These are phyloP conservation scores for Fusarium verticillioides DNA, from an alignment of 2,329 filamentous ascomycete genomes.

Conservation along the genomic window DNA sequence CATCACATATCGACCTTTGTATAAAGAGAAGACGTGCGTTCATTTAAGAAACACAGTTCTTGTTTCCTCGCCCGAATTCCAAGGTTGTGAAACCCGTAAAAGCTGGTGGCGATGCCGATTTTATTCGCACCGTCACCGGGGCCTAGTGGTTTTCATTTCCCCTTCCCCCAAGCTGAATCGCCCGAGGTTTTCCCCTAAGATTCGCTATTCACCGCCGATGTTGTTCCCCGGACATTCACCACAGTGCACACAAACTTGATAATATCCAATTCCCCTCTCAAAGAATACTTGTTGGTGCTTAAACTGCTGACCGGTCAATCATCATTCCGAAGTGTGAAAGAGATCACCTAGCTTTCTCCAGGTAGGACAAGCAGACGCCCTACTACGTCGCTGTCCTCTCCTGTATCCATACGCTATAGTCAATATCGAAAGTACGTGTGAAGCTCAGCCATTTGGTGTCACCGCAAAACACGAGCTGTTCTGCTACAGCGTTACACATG, in stretches of 20 bases:
- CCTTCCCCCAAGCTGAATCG: slow-evolving; percentile 14
- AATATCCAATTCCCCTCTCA: not conserved
- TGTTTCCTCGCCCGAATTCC: not conserved
- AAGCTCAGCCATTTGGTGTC: slow-evolving; percentile 13
- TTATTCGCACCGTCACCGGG: slow-evolving; percentile 18
- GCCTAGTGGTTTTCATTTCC: not conserved
- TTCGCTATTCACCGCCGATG: slow-evolving; percentile 31
- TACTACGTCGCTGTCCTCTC: slow-evolving; percentile 2
- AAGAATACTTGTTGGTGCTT: not conserved
- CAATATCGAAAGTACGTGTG: slow-evolving; percentile 1
- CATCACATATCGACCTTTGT: not conserved
- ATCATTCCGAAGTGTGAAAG: not conserved
- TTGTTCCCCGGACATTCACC: slow-evolving; percentile 13
- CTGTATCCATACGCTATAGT: slow-evolving; percentile 9
- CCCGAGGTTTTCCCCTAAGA: slow-evolving; percentile 14
- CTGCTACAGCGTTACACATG: not conserved
- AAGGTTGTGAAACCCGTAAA: slow-evolving; percentile 3
- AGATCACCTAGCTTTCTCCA: slow-evolving; percentile 1
- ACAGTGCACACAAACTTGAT: slow-evolving; percentile 20
- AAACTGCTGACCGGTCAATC: not conserved
- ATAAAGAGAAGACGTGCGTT: not conserved
- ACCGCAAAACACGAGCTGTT: slow-evolving; percentile 29
- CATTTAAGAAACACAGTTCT: not conserved
- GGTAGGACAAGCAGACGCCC: slow-evolving; percentile 22
- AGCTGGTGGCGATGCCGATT: slow-evolving; percentile 22